Evolutionary conservation across 257 asterid species (phyloP).

Genomic region (Scutellaria baicalensis): DNA sequence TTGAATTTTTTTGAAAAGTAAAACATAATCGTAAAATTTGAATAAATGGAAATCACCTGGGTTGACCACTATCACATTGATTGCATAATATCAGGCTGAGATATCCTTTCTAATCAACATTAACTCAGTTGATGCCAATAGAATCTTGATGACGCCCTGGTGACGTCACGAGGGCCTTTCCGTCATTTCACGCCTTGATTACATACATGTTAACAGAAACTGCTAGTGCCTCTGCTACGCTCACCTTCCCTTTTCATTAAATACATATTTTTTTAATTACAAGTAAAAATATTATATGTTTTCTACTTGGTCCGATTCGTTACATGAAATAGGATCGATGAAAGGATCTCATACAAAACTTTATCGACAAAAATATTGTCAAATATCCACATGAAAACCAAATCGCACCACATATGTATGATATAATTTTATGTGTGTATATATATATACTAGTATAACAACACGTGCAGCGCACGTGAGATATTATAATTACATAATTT

Average conservation of each 20-base stretch:
- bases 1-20: too few species aligned
- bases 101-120: conserved; percentile 8
- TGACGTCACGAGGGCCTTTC: conserved; percentile 7
- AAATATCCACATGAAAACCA: too few species aligned
- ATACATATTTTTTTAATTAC: too few species aligned
- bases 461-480: too few species aligned
- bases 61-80: conserved; percentile 19
- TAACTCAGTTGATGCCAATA: conserved; percentile 24
- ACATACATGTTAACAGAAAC: conserved; percentile 5
- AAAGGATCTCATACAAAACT: too few species aligned
- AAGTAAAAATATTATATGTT: too few species aligned
- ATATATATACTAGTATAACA: too few species aligned
- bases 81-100: neutral
- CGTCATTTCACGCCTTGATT: conserved; percentile 18
- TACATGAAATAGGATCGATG: too few species aligned
- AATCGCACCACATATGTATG: too few species aligned
- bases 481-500: too few species aligned
- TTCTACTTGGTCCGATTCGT: too few species aligned
- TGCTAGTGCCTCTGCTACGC: neutral
- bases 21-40: neutral
- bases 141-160: conserved; percentile 15
- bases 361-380: too few species aligned
- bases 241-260: neutral
- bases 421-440: neutral
- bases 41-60: conserved; percentile 21